Conservation (phyloP, 2,329 filamentous ascomycete species). For the Calonectria hawksworthii region DNA sequence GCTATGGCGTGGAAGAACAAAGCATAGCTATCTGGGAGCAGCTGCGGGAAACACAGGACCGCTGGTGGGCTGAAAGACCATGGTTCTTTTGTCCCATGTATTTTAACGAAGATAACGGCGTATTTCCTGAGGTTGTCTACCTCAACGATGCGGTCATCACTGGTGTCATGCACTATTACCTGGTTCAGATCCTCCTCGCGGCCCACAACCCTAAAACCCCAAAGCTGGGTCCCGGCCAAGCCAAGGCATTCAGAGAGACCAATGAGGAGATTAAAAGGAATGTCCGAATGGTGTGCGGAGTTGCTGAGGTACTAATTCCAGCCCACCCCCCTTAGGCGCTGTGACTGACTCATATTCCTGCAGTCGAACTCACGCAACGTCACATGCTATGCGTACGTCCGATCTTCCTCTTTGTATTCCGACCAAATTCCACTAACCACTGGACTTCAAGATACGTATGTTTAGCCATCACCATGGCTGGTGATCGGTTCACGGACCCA, state of each 20-base stretch:
- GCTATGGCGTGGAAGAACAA: constrained; percentile 46
- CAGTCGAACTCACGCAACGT: constrained; percentile 43
- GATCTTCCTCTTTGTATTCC: rapidly evolving
- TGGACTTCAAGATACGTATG: constrained; percentile 40
- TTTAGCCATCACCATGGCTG: constrained; percentile 49
- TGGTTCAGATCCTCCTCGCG: constrained; percentile 45
- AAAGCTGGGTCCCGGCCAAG: constrained; percentile 44
- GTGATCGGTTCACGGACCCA: constrained; percentile 54
- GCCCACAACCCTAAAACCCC: constrained; percentile 47
- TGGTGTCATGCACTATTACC: constrained; percentile 46
- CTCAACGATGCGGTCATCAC: constrained; percentile 48
- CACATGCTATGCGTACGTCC: constrained; percentile 37
- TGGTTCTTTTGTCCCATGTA: constrained; percentile 48
- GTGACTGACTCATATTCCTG: not conserved
- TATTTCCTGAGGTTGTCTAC: constrained; percentile 42
- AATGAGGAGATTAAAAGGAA: constrained; percentile 48
- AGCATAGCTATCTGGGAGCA: constrained; percentile 40
- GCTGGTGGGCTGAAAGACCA: constrained; percentile 47
- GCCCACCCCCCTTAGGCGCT: too few species aligned
- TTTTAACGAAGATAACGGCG: constrained; percentile 27
- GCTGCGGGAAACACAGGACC: constrained; percentile 41
- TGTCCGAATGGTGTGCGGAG: constrained; percentile 46
- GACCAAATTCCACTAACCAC: constrained; percentile 4
- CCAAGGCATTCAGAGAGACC: constrained; percentile 40
- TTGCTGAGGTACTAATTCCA: constrained; percentile 42